Conservation (phyloP, 1,284 basidiomycete genomes). For the Mycena sp. region DNA sequence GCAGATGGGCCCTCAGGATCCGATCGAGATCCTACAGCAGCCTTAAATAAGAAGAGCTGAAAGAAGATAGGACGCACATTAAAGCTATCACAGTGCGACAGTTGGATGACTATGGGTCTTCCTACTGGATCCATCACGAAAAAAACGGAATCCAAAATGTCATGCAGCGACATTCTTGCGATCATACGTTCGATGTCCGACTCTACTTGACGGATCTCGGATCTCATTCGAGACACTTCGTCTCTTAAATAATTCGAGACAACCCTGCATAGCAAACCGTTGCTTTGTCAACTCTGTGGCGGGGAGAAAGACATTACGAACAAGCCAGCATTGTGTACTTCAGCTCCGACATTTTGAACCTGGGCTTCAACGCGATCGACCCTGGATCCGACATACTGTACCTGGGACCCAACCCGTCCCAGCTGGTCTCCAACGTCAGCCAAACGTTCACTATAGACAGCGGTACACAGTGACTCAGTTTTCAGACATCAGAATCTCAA, state of each 20-base stretch:
- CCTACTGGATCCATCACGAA: background rate
- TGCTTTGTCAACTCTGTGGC: too few relatives aligned
- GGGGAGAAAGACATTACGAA: slow-evolving; percentile 19
- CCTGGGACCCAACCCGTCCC: slow-evolving; percentile 6
- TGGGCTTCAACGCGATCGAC: background rate
- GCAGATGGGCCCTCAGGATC: background rate
- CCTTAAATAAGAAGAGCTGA: background rate
- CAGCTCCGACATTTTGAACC: background rate
- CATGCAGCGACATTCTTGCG: background rate
- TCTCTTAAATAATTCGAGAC: too few relatives aligned
- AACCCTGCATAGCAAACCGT: too few relatives aligned
- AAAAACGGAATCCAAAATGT: background rate
- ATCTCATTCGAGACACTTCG: too few relatives aligned
- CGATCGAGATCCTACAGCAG: background rate
- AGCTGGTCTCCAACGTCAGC: background rate
- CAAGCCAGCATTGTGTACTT: background rate
- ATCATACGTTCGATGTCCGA: background rate
- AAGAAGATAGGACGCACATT: background rate
- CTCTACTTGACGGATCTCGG: background rate
- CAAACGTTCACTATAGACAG: background rate
- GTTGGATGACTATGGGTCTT: background rate
- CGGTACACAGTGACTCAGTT: too few relatives aligned
- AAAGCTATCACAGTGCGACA: background rate
- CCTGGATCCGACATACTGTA: slow-evolving; percentile 5
- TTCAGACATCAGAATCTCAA: background rate